These are phyloP conservation scores for Chaetoceros tenuissimus DNA, from an alignment of 108 stramenopile genomes.

Conservation along the genomic window DNA sequence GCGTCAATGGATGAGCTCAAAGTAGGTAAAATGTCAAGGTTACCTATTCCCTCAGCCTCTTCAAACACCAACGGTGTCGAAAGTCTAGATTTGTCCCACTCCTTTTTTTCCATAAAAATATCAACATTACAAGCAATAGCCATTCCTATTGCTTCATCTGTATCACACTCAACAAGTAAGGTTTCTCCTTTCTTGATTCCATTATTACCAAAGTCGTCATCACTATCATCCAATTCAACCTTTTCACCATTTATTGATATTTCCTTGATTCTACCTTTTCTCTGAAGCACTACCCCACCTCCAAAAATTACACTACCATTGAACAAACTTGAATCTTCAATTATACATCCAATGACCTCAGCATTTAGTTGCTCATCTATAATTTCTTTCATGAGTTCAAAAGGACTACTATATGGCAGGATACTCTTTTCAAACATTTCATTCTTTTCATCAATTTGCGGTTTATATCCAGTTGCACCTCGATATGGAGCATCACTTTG, in stretches of 20 bases:
- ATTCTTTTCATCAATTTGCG: constrained; percentile 32
- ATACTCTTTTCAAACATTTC: constrained; percentile 19
- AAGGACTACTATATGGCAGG: constrained; percentile 53
- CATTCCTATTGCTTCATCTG: constrained; percentile 84
- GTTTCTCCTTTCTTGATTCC: constrained; percentile 45
- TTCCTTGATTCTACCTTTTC: constrained; percentile 36
- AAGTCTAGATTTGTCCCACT: constrained; percentile 42
- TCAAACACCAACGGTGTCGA: not conserved
- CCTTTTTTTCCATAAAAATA: constrained; percentile 36
- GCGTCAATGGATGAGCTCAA: not conserved
- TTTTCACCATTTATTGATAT: constrained; percentile 44
- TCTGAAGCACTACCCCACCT: constrained; percentile 62
- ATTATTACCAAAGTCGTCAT: constrained; percentile 58
- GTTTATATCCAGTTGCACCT: constrained; percentile 74
- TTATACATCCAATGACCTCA: constrained; percentile 58
- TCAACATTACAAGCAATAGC: constrained; percentile 50
- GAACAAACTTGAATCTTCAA: constrained; percentile 75
- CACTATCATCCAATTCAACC: constrained; percentile 33
- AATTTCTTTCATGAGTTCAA: constrained; percentile 57
- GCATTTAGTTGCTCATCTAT: constrained; percentile 65
- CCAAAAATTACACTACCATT: constrained; percentile 62
- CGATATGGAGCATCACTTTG: constrained; percentile 57
- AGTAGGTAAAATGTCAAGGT: not conserved
- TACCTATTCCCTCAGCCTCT: not conserved
- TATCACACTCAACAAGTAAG: constrained; percentile 74